phyloP scores from a whole-genome alignment of 192 early-diverging fungal species.

The Podila epicladia region DNA sequence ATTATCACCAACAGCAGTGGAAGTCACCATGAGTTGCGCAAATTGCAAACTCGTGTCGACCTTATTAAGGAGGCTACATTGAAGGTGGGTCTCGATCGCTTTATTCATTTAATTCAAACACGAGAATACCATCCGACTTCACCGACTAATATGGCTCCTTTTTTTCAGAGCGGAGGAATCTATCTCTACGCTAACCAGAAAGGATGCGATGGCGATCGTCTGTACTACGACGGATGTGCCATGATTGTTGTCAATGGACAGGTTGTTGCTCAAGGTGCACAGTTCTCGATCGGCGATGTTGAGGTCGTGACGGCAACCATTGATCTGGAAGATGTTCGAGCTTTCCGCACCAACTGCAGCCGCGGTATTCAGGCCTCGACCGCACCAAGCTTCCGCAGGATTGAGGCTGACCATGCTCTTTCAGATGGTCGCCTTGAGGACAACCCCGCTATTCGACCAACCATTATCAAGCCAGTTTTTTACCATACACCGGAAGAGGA shows the following conservation, averaged over 20 bases:
- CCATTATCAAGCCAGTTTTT: slow-evolving; percentile 50
- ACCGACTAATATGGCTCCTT: background rate
- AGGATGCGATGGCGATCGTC: slow-evolving; percentile 97
- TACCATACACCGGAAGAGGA: slow-evolving; percentile 90
- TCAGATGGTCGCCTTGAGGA: slow-evolving; percentile 53
- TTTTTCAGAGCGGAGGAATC: slow-evolving; percentile 81
- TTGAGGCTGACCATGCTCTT: slow-evolving; percentile 67
- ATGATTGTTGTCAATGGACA: slow-evolving; percentile 92
- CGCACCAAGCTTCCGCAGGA: slow-evolving; percentile 70
- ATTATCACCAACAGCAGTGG: slow-evolving; percentile 97
- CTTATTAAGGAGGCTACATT: slow-evolving; percentile 90
- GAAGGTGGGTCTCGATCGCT: slow-evolving; percentile 62
- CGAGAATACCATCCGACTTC: slow-evolving; percentile 1
- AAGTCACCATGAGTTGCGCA: slow-evolving; percentile 96
- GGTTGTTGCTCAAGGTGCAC: slow-evolving; percentile 87
- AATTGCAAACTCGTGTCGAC: slow-evolving; percentile 86
- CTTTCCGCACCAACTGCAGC: slow-evolving; percentile 77
- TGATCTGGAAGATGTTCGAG: slow-evolving; percentile 89
- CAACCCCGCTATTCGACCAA: slow-evolving; percentile 58
- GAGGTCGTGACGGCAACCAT: slow-evolving; percentile 94
- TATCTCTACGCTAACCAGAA: slow-evolving; percentile 97
- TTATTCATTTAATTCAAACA: background rate
- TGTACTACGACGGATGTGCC: slow-evolving; percentile 96
- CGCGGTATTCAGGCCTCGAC: slow-evolving; percentile 83
- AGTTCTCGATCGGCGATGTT: slow-evolving; percentile 95